Conservation (phyloP, 2,329 filamentous ascomycete species). For the Lasiodiplodia sp. region DNA sequence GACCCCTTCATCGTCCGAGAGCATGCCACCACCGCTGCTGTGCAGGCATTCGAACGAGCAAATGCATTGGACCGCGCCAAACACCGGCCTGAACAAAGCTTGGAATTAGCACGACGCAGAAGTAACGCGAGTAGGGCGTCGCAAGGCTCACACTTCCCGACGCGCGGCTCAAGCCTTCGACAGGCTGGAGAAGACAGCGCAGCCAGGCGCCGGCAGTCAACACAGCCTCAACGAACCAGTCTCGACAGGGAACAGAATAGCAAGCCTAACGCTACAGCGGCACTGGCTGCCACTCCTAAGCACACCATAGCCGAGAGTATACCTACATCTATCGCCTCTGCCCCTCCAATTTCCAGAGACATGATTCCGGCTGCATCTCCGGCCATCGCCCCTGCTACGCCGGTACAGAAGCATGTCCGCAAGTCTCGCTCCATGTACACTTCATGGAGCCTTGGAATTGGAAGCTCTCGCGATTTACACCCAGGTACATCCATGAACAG, state of each 20-base stretch:
- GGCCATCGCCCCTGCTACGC: background rate
- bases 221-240: conserved; percentile 31
- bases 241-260: conserved; percentile 9
- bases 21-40: conserved; percentile 49
- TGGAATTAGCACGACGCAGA: conserved; percentile 38
- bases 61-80: conserved; percentile 37
- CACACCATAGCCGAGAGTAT: conserved; percentile 29
- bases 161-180: conserved; percentile 41
- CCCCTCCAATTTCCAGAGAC: background rate
- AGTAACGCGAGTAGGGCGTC: conserved; percentile 46
- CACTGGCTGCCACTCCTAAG: conserved; percentile 16
- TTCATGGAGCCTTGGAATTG: conserved; percentile 24
- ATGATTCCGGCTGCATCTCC: conserved; percentile 35
- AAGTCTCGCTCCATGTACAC: conserved; percentile 29
- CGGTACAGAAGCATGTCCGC: conserved; percentile 12
- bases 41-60: conserved; percentile 45
- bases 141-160: conserved; percentile 48
- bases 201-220: conserved; percentile 10
- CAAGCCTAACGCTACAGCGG: background rate
- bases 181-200: conserved; percentile 15
- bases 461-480: background rate
- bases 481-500: background rate
- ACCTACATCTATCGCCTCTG: conserved; percentile 4
- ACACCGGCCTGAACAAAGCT: conserved; percentile 30
- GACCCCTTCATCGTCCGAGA: conserved; percentile 42